Evolutionary conservation across 2,329 filamentous ascomycete genomes (phyloP), one percentile per base, ranked within the genome.

Genomic region (Beauveria pseudobassiana): DNA sequence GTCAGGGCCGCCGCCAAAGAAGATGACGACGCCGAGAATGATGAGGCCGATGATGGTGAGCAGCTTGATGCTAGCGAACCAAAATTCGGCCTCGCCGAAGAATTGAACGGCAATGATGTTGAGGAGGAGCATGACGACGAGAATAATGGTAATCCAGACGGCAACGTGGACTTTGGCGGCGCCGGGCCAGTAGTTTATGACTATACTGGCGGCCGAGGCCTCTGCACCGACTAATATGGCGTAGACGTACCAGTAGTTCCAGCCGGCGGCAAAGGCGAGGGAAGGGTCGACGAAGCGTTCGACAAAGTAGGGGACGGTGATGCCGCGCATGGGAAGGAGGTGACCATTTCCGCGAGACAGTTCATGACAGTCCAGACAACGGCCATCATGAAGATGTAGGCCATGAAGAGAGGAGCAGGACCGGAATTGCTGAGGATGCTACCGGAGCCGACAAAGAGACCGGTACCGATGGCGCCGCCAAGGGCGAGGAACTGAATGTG

Each of bases 371-470:
- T 72, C 77, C 78, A 84, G 28, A 84, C 80, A 10, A 83, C 68
- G 3, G 74, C 28, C 76, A 82, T 82, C 80, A 83, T 82, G 65
- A 75, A 76, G 7, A 82, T 67, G 71, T 90, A 92, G 26, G 83
- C 86, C 72, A 92, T 86, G 70, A 91, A 81, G 18, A 91, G 75
- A 0, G 88, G 86, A 5, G 86, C 87, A 3, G 86, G 86, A 2
- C 86, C 86, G 30, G 81, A 80, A 10, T 75, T 73, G 40, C 79
- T 75, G 58, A 87, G 74, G 58, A 85, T 83, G 62, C 74, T 74
- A 26, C 85, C 85, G 43, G 82, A 84, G 61, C 84, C 83, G 63
- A 88, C 79, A 70, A 87, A 87, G 22, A 87, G 78, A 66, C 85
- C 85, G 3, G 85, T 87, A 61, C 85, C 85, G 65, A 87, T 87